Conservation (phyloP, 2,329 filamentous ascomycete genomes). For the Colletotrichum abscissum region DNA sequence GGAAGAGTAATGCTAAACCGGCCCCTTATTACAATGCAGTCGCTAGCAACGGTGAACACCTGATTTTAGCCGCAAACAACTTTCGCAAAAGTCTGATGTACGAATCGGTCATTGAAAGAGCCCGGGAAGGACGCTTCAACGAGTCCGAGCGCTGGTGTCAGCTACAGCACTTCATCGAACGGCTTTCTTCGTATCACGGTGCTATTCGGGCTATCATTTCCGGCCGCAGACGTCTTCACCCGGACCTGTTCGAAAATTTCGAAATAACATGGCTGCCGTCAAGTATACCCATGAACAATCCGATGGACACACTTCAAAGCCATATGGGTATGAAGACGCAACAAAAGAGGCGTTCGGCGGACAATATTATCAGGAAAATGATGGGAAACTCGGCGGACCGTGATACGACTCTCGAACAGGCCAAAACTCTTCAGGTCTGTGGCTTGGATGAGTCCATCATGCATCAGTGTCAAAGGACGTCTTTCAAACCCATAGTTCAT, state of each 20-base stretch:
- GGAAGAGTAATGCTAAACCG: neutral
- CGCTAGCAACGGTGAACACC: neutral
- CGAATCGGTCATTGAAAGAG: neutral
- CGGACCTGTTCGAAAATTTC: constrained; percentile 42
- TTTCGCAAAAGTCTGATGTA: neutral
- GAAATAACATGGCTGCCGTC: constrained; percentile 43
- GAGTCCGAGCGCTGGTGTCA: constrained; percentile 43
- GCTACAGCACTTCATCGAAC: constrained; percentile 42
- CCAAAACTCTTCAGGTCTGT: constrained; percentile 1
- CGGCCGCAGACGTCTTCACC: constrained; percentile 39
- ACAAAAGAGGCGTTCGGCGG: neutral
- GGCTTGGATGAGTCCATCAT: neutral
- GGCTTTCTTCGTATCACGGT: constrained; percentile 41
- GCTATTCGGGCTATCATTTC: constrained; percentile 37
- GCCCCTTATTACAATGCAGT: neutral
- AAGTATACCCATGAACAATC: constrained; percentile 35
- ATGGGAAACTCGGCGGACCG: neutral
- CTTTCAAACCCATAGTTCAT: constrained; percentile 31
- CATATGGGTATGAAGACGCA: constrained; percentile 24
- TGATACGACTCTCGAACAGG: neutral
- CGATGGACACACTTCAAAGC: constrained; percentile 12
- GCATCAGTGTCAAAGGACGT: neutral
- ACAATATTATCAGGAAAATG: constrained; percentile 40
- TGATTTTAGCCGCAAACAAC: neutral
- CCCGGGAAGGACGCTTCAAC: constrained; percentile 19